These are phyloP conservation scores for Fusarium albidum DNA, from an alignment of 2,329 filamentous ascomycete species.

Conservation along the genomic window DNA sequence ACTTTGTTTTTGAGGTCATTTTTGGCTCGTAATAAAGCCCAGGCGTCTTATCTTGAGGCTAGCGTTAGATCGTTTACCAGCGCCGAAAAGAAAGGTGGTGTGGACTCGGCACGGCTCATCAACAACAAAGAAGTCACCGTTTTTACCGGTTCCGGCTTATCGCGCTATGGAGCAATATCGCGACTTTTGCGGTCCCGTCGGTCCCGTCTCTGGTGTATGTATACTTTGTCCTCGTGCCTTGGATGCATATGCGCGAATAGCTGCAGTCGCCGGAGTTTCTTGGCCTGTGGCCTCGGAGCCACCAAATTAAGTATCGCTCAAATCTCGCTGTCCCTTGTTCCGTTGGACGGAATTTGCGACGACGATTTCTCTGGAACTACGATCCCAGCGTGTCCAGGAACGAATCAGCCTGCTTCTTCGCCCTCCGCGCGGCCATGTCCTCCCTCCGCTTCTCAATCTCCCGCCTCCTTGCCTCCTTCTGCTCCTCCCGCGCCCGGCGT, in stretches of 20 bases:
- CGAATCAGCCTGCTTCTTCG: conserved; percentile 74
- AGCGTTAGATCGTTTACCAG: conserved; percentile 5
- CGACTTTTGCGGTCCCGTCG: background rate
- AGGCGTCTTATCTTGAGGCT: conserved; percentile 10
- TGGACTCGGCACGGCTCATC: conserved; percentile 2
- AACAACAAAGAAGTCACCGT: conserved; percentile 5
- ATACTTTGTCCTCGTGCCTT: background rate
- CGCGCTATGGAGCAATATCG: background rate
- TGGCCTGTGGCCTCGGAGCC: conserved; percentile 25
- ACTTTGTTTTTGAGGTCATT: background rate
- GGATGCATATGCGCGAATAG: conserved; percentile 9
- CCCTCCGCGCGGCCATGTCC: conserved; percentile 67
- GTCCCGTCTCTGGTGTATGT: no score
- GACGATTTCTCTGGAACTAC: conserved; percentile 13
- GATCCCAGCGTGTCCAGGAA: conserved; percentile 71
- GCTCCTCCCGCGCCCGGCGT: conserved; percentile 62
- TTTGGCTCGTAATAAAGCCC: conserved; percentile 2
- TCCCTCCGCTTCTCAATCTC: conserved; percentile 71
- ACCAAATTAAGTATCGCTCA: conserved; percentile 13
- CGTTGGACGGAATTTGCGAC: conserved; percentile 20
- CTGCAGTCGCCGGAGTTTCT: conserved; percentile 11
- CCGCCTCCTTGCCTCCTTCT: conserved; percentile 64
- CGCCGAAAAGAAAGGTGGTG: conserved; percentile 20
- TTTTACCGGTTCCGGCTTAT: background rate
- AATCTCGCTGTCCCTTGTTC: conserved; percentile 19